Conservation (phyloP, 23 red algal genomes). For the Chondrus crispus region DNA sequence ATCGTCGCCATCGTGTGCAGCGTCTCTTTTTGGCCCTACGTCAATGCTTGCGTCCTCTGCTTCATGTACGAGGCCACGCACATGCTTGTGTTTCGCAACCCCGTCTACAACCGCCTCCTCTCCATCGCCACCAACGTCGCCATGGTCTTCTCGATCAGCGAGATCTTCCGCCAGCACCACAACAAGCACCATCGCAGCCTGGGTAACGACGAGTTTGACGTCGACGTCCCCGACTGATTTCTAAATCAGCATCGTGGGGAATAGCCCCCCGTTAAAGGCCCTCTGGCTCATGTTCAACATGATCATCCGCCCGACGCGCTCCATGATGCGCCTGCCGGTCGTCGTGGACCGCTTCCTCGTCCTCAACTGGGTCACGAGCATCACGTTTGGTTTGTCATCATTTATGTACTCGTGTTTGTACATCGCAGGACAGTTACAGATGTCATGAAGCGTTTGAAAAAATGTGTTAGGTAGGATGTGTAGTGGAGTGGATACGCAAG, state of each 20-base stretch:
- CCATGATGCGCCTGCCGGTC: constrained; percentile 22
- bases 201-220: constrained; percentile 36
- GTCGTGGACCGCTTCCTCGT: constrained; percentile 5
- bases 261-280: constrained; percentile 33
- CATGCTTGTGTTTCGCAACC: constrained; percentile 59
- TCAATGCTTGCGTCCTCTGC: constrained; percentile 49
- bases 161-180: constrained; percentile 81
- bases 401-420: not conserved
- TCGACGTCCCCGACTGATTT: constrained; percentile 73
- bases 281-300: constrained; percentile 67
- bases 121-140: constrained; percentile 49
- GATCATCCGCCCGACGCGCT: constrained; percentile 35
- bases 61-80: constrained; percentile 85
- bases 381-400: not conserved
- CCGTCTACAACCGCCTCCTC: constrained; percentile 53
- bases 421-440: no score
- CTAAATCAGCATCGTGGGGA: constrained; percentile 63
- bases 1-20: not conserved
- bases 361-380: constrained; percentile 28
- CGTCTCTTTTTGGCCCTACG: constrained; percentile 59
- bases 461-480: no score
- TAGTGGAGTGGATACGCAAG: no score
- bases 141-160: constrained; percentile 56
- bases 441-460: no score
- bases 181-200: constrained; percentile 63